Percentiles rank a stretch among this genome's conserved stretches.
Evolutionary conservation across 352 stramenopile species (phyloP).

Genomic region (Phytopythium helicoides): DNA sequence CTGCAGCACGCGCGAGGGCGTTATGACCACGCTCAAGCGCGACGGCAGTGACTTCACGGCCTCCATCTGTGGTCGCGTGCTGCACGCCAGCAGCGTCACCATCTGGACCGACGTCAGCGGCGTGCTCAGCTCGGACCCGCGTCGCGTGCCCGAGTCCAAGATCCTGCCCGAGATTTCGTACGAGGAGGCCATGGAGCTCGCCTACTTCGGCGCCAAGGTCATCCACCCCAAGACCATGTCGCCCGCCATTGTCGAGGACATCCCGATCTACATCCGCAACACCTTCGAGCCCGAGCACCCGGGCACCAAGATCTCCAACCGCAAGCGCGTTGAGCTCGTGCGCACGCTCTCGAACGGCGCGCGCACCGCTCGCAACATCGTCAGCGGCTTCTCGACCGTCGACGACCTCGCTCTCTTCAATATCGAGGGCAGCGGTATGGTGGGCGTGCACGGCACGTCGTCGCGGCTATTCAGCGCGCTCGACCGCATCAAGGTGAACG

Average conservation of each 20-base stretch:
- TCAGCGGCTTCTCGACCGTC: slow-evolving; percentile 91
- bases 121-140: slow-evolving; percentile 93
- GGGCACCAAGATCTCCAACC: slow-evolving; percentile 77
- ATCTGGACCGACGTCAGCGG: slow-evolving; percentile 98
- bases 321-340: slow-evolving; percentile 54
- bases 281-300: slow-evolving; percentile 91
- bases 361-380: slow-evolving; percentile 65
- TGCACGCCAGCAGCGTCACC: slow-evolving; percentile 89
- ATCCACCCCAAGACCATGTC: slow-evolving; percentile 97
- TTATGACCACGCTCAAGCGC: slow-evolving; percentile 96
- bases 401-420: slow-evolving; percentile 96
- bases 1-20: slow-evolving; percentile 92
- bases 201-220: slow-evolving; percentile 98
- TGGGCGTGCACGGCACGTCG: slow-evolving; percentile 93
- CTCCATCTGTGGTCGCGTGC: slow-evolving; percentile 94
- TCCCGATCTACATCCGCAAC: slow-evolving; percentile 98
- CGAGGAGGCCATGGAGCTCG: slow-evolving; percentile 98
- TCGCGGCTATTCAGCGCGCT: slow-evolving; percentile 92
- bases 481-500: slow-evolving; percentile 91
- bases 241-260: slow-evolving; percentile 83
- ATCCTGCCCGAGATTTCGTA: slow-evolving; percentile 93
- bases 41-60: slow-evolving; percentile 97
- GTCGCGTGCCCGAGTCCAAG: slow-evolving; percentile 91
- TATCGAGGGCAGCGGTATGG: slow-evolving; percentile 94
- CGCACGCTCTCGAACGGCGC: slow-evolving; percentile 58